Base-by-base conservation (phyloP, 2,329 filamentous ascomycete species). In the Zarea fungicola region DNA sequence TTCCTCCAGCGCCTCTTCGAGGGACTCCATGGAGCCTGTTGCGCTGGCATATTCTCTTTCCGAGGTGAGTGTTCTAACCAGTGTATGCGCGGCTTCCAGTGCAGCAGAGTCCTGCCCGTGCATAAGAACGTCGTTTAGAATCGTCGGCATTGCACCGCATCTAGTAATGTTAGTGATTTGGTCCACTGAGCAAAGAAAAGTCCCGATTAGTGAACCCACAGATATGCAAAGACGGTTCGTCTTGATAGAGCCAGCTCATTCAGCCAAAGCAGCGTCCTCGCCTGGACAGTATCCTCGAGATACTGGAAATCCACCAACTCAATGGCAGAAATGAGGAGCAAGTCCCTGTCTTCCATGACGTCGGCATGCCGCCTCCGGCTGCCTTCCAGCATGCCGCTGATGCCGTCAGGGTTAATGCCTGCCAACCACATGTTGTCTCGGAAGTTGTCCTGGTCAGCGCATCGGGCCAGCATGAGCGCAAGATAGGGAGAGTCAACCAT, bases 221-320 rank as follows among this genome's bases (percentile, higher is more conserved):
- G 60, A 51, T 79, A 73, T 37, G 78, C 56, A 21, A 84, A 70
- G 8, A 85, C 80, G 7, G 69, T 65, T 3, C 81, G 79, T 19
- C 82, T 69, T 18, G 69, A 69, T 9, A 61, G 57, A 3, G 81
- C 80, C 23, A 86, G 63, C 42, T 76, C 69, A 44, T 77, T 79
- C 29, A 87, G 69, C 79, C 82, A 84, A 14, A 68, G 60, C 3
- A 87, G 65, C 14, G 72, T 78, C 13, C 80, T 72, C 36, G 76
- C 75, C 60, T 86, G 83, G 16, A 82, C 72, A 2, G 70, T 69
- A 49, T 85, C 81, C 50, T 86, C 83, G 7, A 85, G 66, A 50
- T 77, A 78, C 49, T 78, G 76, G 57, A 87, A 86, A 59, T 87
- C 83, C 9, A 86, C 76, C 35, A 86, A 69, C 58, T 79, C 76